These are phyloP conservation scores for Aegle marmelos DNA, from an alignment of 345 rosid species.

Conservation along the genomic window DNA sequence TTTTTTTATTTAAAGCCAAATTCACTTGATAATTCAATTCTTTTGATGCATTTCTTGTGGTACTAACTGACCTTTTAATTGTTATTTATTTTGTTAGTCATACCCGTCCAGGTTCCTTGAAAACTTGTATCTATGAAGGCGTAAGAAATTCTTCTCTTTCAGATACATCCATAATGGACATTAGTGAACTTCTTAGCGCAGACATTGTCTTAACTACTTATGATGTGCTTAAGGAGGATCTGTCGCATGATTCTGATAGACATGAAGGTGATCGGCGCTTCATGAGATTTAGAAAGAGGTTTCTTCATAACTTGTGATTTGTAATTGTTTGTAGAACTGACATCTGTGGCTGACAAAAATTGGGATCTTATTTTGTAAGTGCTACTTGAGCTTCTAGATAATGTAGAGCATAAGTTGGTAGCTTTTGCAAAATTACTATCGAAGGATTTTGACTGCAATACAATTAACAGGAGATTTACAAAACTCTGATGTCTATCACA, in stretches of 20 bases:
- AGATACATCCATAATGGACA: slow-evolving; percentile 45
- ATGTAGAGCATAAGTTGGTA: neutral
- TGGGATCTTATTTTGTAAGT: neutral
- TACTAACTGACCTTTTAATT: slow-evolving; percentile 23
- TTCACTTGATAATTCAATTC: slow-evolving; percentile 7
- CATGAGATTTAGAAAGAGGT: slow-evolving; percentile 96
- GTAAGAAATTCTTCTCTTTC: slow-evolving; percentile 65
- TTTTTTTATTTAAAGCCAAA: neutral
- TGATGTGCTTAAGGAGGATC: slow-evolving; percentile 95
- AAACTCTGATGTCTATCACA: neutral
- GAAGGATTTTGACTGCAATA: neutral
- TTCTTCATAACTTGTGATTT: slow-evolving; percentile 24
- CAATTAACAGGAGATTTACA: neutral
- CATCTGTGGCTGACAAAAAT: neutral
- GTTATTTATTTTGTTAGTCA: slow-evolving; percentile 52
- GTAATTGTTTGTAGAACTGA: slow-evolving; percentile 2
- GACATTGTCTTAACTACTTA: slow-evolving; percentile 90
- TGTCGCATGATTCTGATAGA: slow-evolving; percentile 89
- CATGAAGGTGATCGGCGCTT: slow-evolving; percentile 87
- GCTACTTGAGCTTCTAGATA: neutral
- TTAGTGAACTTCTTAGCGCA: slow-evolving; percentile 62
- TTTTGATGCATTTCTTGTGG: slow-evolving; percentile 13
- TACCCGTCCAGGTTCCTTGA: slow-evolving; percentile 77
- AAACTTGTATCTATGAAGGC: slow-evolving; percentile 76
- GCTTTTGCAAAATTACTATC: neutral